Evolutionary conservation across 1,284 basidiomycete genomes (phyloP).

Genomic region (Pterulicium gracile): DNA sequence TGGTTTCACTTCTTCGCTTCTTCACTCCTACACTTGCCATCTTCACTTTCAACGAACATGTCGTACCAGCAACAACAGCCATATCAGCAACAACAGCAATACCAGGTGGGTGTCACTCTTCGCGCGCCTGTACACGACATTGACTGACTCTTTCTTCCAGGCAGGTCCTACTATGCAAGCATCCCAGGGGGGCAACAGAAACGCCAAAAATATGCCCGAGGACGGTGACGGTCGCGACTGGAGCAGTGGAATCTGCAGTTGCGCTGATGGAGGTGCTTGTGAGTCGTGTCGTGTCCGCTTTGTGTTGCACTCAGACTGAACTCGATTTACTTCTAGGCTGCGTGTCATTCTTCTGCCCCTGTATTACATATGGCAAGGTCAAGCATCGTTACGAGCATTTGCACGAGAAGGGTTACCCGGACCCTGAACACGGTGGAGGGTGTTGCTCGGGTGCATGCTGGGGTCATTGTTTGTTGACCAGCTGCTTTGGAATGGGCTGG

Average conservation of each 20-base stretch:
- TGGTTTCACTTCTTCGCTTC: too few species aligned
- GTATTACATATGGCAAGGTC: constrained; percentile 19
- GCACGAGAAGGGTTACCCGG: constrained; percentile 12
- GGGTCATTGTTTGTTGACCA: background rate
- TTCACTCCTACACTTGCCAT: too few species aligned
- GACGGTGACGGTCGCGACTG: constrained; percentile 26
- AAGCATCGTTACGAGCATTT: constrained; percentile 16
- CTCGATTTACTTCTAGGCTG: constrained; percentile 15
- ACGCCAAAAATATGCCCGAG: constrained; percentile 21
- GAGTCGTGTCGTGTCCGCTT: constrained; percentile 9
- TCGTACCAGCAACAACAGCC: background rate
- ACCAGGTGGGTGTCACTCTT: too few species aligned
- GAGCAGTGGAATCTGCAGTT: constrained; percentile 26
- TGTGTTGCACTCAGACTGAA: too few species aligned
- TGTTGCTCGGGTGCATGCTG: background rate
- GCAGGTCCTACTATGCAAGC: background rate
- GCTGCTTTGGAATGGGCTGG: constrained; percentile 17
- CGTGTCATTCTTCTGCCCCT: constrained; percentile 27
- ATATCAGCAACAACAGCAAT: background rate
- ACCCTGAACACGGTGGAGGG: constrained; percentile 10
- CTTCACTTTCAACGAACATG: too few species aligned
- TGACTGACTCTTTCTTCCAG: too few species aligned
- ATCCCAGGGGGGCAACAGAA: constrained; percentile 18
- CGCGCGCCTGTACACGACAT: too few species aligned
- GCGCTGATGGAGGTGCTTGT: constrained; percentile 25